Evolutionary conservation across 1,284 basidiomycete species (phyloP).

Genomic region (Dichomitus squalens): DNA sequence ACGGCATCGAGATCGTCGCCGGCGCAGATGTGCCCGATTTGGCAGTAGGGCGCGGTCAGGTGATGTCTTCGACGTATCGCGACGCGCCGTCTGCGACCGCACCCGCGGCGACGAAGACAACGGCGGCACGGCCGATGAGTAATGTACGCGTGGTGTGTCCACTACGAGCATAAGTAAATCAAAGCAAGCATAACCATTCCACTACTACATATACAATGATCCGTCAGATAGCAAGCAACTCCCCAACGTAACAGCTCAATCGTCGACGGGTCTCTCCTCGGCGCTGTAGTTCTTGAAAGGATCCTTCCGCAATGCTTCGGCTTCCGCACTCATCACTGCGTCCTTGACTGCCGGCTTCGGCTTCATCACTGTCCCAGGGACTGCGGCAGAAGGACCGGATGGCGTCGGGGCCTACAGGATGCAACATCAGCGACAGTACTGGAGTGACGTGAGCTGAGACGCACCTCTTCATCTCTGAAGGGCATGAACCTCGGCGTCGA

Average conservation of each 20-base stretch:
- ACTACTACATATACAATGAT: neutral
- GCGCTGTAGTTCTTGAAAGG: slow-evolving; percentile 72
- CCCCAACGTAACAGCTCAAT: slow-evolving; percentile 5
- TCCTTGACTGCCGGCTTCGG: slow-evolving; percentile 41
- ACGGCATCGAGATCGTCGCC: slow-evolving; percentile 11
- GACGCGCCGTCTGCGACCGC: neutral
- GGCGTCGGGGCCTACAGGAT: slow-evolving; percentile 18
- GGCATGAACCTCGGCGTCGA: slow-evolving; percentile 63
- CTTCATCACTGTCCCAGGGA: slow-evolving; percentile 63
- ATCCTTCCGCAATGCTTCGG: slow-evolving; percentile 74
- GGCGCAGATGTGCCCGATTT: slow-evolving; percentile 26
- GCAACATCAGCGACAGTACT: neutral
- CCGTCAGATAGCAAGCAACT: slow-evolving; percentile 2
- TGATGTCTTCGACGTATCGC: slow-evolving; percentile 19
- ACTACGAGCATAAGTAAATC: neutral
- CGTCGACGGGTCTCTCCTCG: slow-evolving; percentile 28
- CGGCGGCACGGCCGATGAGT: no score
- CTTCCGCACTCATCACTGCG: slow-evolving; percentile 51
- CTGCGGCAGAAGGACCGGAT: slow-evolving; percentile 25
- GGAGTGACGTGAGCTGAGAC: neutral
- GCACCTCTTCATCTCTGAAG: slow-evolving; percentile 52
- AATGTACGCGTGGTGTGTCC: no score
- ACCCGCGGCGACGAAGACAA: neutral
- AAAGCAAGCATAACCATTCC: neutral
- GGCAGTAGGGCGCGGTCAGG: slow-evolving; percentile 22